Evolutionary conservation across 83 land plant genomes (phyloP), one percentile per base, ranked within the genome.

Genomic region (Diphasiastrum complanatum): DNA sequence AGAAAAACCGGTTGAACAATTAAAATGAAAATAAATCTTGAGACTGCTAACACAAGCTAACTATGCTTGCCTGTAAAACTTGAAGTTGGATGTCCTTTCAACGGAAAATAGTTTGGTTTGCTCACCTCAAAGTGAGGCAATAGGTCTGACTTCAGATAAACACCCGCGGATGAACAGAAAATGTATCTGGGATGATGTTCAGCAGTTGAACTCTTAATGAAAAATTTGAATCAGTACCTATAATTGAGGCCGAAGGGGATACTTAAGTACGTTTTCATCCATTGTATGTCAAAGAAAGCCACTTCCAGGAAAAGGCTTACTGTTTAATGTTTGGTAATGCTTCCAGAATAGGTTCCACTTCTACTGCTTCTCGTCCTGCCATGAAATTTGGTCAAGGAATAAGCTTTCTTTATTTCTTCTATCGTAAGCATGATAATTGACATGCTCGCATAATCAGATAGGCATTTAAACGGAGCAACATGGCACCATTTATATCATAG

Each of bases 151-250:
- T 95, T 95, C 34, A 86, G 73, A 72, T 95, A 89, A 33, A 89
- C 99, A 56, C 99, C 99, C 36, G 99, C 99, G 8, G 99, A 95
- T 27, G 99, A 95, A 78, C 99, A 95, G 71, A 83, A 95, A 65
- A 95, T 93, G 81, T 74, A 93, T 69, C 99, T 93, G 78, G 57
- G 47, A 61, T n/a, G 20, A 29, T 3, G 18, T 52, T 51, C 22
- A 53, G 12, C 18, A 20, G 29, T 31, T 41, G 46, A 52, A 23
- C 4, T 10, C 24, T 3, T 10, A 19, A 4, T 32, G 19, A 34
- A 58, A 18, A 33, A 20, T 16, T 41, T 19, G n/a, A n/a, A n/a
- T n/a, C n/a, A n/a, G n/a, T n/a, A n/a, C n/a, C n/a, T n/a, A n/a
- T n/a, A n/a, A n/a, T n/a, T n/a, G n/a, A n/a, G n/a, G n/a, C n/a